phyloP scores from a whole-genome alignment of 2,329 filamentous ascomycete species.

The Diaporthe citriasiana region DNA sequence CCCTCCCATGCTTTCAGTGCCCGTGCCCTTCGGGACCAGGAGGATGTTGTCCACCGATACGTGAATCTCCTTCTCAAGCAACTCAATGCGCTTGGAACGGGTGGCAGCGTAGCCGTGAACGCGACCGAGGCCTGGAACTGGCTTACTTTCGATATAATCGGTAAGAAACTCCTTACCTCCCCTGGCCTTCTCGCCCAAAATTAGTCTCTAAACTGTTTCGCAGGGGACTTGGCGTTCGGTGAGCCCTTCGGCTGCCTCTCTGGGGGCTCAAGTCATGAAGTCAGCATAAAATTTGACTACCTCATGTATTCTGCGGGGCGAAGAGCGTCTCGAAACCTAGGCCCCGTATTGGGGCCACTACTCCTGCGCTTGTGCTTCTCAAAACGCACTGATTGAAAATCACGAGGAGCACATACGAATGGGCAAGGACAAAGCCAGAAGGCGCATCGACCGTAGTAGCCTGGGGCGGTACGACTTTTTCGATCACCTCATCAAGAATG shows the following conservation, averaged over 20 bases:
- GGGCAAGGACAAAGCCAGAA: slow-evolving; percentile 43
- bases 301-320: slow-evolving; percentile 45
- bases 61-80: slow-evolving; percentile 45
- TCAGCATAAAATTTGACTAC: slow-evolving; percentile 47
- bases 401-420: slow-evolving; percentile 45
- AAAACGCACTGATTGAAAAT: slow-evolving; percentile 37
- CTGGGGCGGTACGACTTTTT: slow-evolving; percentile 44
- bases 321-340: slow-evolving; percentile 41
- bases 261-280: slow-evolving; percentile 46
- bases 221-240: slow-evolving; percentile 59
- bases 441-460: slow-evolving; percentile 43
- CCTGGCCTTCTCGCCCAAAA: neutral
- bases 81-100: slow-evolving; percentile 38
- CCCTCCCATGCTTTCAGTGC: slow-evolving; percentile 50
- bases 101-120: slow-evolving; percentile 45
- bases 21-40: slow-evolving; percentile 50
- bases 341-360: neutral
- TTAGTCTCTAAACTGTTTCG: neutral
- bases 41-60: slow-evolving; percentile 47
- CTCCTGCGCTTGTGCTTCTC: slow-evolving; percentile 19
- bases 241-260: slow-evolving; percentile 55
- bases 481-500: slow-evolving; percentile 43
- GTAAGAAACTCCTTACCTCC: slow-evolving; percentile 37
- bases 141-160: slow-evolving; percentile 56
- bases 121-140: slow-evolving; percentile 50